Base-by-base conservation (phyloP, 2,329 filamentous ascomycete genomes). In the Acephala macrosclerotiorum region DNA sequence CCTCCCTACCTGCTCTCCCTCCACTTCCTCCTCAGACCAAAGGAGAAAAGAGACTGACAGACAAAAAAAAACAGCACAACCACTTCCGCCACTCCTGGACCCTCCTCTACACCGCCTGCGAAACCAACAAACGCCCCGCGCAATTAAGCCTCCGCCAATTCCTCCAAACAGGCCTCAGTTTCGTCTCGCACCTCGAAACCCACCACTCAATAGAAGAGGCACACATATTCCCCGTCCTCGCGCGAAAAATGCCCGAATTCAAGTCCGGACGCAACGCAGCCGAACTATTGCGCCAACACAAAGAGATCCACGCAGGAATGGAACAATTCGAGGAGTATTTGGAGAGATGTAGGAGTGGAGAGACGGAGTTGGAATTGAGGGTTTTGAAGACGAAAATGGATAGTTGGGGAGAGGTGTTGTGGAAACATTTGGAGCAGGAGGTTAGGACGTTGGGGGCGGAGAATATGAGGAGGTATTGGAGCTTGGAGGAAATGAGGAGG, bases 401-500 rank as follows among this genome's bases (percentile, higher is more conserved):
- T 77, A 78, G 78, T 4, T 97, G 94, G 87, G 91, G 91, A 12
- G 82, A 83, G 11, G 91, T 97, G 68, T 77, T 97, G 58, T 95
- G 93, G 91, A 82, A 81, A 74, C 94, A 97, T 83, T 80, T 97
- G 66, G 92, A 96, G 73, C 89, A 94, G 72, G 94, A 97, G 83
- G 93, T 97, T 8, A 81, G 83, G 77, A 86, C 91, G 70, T 78
- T 97, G 36, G 87, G 90, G 1, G 93, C 93, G 53, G 91, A 96
- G 77, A 96, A 95, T 76, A 97, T 97, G 94, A 84, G 92, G 71
- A 87, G 83, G 78, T 94, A 91, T 78, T 97, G 92, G 92, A 91
- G 83, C 0, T 71, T 88, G 66, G 87, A 92, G 56, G 94, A 97
- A 83, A 89, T 97, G 78, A 81, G 79, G 76, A 79, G 80, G 60